Evolutionary conservation across 192 early-diverging fungal genomes (phyloP).

Genomic region (Obelidium mucronatum): DNA sequence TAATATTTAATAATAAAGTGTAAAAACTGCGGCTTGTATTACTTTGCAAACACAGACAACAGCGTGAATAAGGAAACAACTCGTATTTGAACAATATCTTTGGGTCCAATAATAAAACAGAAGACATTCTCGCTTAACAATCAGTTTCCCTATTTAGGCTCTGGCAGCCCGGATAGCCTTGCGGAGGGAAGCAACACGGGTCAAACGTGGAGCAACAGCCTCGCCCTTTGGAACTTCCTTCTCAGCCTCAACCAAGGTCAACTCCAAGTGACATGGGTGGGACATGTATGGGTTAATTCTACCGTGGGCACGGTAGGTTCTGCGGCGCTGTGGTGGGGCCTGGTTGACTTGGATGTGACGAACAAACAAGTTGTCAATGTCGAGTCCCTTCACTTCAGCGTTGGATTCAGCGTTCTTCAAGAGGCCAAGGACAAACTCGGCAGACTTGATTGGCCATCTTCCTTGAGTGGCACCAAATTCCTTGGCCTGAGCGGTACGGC

Average conservation of each 20-base stretch:
- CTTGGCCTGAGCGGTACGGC: constrained; percentile 97
- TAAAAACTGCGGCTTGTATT: no score
- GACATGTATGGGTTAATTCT: constrained; percentile 95
- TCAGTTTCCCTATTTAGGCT: constrained; percentile 14
- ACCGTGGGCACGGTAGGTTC: constrained; percentile 99
- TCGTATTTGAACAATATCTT: no score
- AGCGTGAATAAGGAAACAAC: no score
- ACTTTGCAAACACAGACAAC: no score
- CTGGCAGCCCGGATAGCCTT: constrained; percentile 37
- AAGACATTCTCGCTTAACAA: no score
- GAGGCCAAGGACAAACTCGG: constrained; percentile 90
- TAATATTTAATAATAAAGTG: no score
- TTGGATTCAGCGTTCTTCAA: constrained; percentile 98
- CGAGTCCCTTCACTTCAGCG: constrained; percentile 96
- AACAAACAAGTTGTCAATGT: constrained; percentile 86
- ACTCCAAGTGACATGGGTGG: constrained; percentile 96
- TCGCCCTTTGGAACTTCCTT: constrained; percentile 80
- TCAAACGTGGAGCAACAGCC: constrained; percentile 29
- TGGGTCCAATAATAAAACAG: no score
- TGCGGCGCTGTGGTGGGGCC: constrained; percentile 95
- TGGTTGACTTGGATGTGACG: constrained; percentile 98
- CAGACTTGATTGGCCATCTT: constrained; percentile 98
- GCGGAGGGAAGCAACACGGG: constrained; percentile 18
- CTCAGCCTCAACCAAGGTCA: constrained; percentile 90
- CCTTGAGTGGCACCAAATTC: constrained; percentile 85